phyloP scores from a whole-genome alignment of 495 filamentous ascomycete genomes.

The Clavariopsis aquatica region DNA sequence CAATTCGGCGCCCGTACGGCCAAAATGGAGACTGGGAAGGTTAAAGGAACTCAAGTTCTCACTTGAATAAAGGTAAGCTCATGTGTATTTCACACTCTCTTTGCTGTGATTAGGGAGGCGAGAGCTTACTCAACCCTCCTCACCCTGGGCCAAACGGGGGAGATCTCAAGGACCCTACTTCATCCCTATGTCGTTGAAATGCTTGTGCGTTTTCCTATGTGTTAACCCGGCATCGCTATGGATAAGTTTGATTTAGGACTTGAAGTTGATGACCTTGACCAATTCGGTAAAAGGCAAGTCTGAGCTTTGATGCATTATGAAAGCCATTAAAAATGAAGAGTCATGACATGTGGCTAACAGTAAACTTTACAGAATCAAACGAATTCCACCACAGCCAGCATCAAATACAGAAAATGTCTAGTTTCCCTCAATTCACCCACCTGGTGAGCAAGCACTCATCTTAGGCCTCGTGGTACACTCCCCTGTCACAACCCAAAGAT shows the following conservation, averaged over 20 bases:
- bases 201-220: conserved; percentile 8
- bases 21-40: conserved; percentile 48
- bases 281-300: conserved; percentile 38
- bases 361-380: not conserved
- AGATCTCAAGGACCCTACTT: conserved; percentile 18
- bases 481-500: conserved; percentile 3
- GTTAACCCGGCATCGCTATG: conserved; percentile 11
- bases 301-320: conserved; percentile 11
- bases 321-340: not conserved
- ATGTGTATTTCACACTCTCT: not conserved
- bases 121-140: conserved; percentile 13
- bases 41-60: conserved; percentile 44
- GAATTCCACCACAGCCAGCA: no score
- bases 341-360: not conserved
- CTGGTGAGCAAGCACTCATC: not conserved
- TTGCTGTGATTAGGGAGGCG: conserved; percentile 19
- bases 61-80: conserved; percentile 18
- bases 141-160: conserved; percentile 23
- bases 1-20: conserved; percentile 50
- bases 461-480: not conserved
- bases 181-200: conserved; percentile 7
- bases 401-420: no score
- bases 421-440: not conserved
- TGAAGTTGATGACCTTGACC: conserved; percentile 15
- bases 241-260: conserved; percentile 15